These are phyloP conservation scores for Fusarium irregulare DNA, from an alignment of 2,329 filamentous ascomycete genomes.

Conservation along the genomic window DNA sequence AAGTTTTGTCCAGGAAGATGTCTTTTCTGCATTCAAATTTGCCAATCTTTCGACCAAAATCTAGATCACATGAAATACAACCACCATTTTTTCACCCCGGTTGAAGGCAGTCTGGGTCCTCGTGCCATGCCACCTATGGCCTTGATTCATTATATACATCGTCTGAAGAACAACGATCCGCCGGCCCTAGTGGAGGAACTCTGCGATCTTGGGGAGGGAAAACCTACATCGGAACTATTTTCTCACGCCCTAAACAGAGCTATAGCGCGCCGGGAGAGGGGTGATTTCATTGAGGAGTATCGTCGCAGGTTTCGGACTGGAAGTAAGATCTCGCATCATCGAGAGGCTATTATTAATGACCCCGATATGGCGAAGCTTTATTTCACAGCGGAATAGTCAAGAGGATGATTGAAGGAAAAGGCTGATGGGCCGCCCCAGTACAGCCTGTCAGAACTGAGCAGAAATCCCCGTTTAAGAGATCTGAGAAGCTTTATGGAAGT, in stretches of 20 bases:
- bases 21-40: conserved; percentile 4
- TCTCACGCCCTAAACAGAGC: neutral
- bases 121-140: neutral
- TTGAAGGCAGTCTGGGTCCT: neutral
- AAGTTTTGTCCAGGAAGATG: neutral
- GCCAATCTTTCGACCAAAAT: conserved; percentile 50
- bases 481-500: neutral
- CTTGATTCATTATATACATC: neutral
- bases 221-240: neutral
- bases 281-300: neutral
- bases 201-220: neutral
- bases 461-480: neutral
- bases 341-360: neutral
- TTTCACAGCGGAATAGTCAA: neutral
- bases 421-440: neutral
- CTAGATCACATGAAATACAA: conserved; percentile 61
- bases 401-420: neutral
- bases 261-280: neutral
- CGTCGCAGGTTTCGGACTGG: neutral
- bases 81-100: conserved; percentile 60
- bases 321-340: neutral
- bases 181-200: neutral
- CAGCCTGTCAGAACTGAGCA: neutral
- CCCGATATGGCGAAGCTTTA: neutral
- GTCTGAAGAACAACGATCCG: neutral